Conservation (phyloP, 2,329 filamentous ascomycete species). For the Colletotrichum gigasporum region DNA sequence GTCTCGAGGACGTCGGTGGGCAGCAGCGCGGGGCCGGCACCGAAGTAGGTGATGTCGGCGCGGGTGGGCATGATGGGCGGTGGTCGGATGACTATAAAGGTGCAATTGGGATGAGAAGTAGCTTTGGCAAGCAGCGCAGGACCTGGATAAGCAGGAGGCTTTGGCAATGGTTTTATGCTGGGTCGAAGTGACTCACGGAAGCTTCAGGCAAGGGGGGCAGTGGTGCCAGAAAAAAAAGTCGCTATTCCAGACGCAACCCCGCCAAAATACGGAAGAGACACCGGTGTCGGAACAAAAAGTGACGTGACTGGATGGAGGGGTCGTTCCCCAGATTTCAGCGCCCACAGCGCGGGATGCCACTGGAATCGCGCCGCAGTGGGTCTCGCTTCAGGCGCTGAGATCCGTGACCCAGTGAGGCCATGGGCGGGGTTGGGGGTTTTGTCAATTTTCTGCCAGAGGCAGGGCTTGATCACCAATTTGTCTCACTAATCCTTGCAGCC, state of each 20-base stretch:
- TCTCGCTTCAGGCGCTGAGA: conserved; percentile 10
- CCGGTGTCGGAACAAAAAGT: conserved; percentile 28
- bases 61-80: conserved; percentile 70
- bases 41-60: conserved; percentile 84
- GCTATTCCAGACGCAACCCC: conserved; percentile 30
- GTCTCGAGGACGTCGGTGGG: conserved; percentile 83
- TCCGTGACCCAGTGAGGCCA: conserved; percentile 4
- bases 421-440: background rate
- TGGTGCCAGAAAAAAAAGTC: conserved; percentile 24
- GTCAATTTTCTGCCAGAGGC: too few relatives aligned
- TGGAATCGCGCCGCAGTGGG: conserved; percentile 16
- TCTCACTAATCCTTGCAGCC: too few relatives aligned
- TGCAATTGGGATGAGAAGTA: background rate
- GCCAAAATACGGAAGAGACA: conserved; percentile 26
- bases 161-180: conserved; percentile 10
- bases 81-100: background rate
- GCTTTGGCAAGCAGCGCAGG: background rate
- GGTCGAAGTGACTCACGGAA: conserved; percentile 24
- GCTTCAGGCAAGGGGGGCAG: too few relatives aligned
- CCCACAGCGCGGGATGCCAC: conserved; percentile 22
- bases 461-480: too few relatives aligned
- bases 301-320: conserved; percentile 31
- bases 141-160: background rate
- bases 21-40: conserved; percentile 87
- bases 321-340: conserved; percentile 22